Conservation (phyloP, 2,329 filamentous ascomycete genomes). For the Penicillium sp. region DNA sequence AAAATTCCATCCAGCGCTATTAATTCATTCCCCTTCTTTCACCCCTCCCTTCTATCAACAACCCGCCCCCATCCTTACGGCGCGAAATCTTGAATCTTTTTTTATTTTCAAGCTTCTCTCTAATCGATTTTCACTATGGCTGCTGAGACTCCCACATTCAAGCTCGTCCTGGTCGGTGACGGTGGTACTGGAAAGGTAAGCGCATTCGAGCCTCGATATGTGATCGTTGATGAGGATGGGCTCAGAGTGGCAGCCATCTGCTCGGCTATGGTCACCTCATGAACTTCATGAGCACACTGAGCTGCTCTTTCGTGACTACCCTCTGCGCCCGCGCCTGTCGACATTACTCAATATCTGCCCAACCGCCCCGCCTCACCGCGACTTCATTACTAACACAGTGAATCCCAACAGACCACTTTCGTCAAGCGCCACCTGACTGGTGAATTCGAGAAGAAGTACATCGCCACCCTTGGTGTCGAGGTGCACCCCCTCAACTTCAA, state of each 20-base stretch:
- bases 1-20: slow-evolving; percentile 29
- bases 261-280: not conserved
- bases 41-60: slow-evolving; percentile 21
- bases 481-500: slow-evolving; percentile 97
- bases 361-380: slow-evolving; percentile 13
- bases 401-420: slow-evolving; percentile 73
- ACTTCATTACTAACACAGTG: slow-evolving; percentile 20
- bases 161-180: slow-evolving; percentile 98
- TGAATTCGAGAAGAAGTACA: slow-evolving; percentile 99
- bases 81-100: slow-evolving; percentile 13
- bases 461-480: slow-evolving; percentile 97
- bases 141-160: slow-evolving; percentile 71
- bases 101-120: slow-evolving; percentile 9
- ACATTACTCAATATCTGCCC: slow-evolving; percentile 23
- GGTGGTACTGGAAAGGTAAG: slow-evolving; percentile 98
- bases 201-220: slow-evolving; percentile 10
- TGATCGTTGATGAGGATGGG: slow-evolving; percentile 4
- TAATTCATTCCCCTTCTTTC: slow-evolving; percentile 22
- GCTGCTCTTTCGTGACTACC: slow-evolving; percentile 1
- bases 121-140: slow-evolving; percentile 49
- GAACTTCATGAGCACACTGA: not conserved
- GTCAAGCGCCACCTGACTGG: slow-evolving; percentile 99
- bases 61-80: slow-evolving; percentile 19
- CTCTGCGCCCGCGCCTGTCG: slow-evolving; percentile 22
- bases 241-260: slow-evolving; percentile 2